Evolutionary conservation across 2,329 filamentous ascomycete species (phyloP).

Genomic region (Coleophoma crateriformis): DNA sequence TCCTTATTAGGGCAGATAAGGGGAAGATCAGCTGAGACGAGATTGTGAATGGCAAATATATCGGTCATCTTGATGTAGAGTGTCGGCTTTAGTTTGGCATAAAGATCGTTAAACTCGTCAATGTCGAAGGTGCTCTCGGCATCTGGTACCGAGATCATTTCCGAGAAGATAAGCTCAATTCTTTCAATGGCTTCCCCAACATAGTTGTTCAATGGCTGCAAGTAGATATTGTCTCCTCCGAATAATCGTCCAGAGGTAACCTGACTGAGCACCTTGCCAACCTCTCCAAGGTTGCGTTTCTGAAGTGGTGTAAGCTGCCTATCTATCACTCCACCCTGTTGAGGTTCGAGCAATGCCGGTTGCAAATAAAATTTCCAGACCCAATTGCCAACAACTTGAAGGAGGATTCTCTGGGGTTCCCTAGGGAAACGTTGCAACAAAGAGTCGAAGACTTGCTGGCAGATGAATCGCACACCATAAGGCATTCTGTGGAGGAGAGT

Average conservation of each 20-base stretch:
- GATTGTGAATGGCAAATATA: constrained; percentile 90
- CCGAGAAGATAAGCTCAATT: constrained; percentile 67
- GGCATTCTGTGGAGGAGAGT: constrained; percentile 84
- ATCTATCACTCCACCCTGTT: constrained; percentile 90
- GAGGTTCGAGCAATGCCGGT: constrained; percentile 81
- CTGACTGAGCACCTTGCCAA: constrained; percentile 87
- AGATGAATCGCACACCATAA: constrained; percentile 84
- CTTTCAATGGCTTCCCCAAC: constrained; percentile 79
- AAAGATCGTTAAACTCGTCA: constrained; percentile 97
- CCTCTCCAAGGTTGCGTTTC: constrained; percentile 85
- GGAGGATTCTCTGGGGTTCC: constrained; percentile 70
- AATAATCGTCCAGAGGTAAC: constrained; percentile 85
- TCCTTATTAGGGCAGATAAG: constrained; percentile 75
- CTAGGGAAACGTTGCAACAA: constrained; percentile 72
- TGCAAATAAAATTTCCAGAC: constrained; percentile 92
- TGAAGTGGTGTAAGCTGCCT: constrained; percentile 83
- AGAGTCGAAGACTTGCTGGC: constrained; percentile 77
- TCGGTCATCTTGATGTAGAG: constrained; percentile 99
- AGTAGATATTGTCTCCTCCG: constrained; percentile 89
- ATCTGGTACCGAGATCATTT: constrained; percentile 77
- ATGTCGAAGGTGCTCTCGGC: constrained; percentile 94
- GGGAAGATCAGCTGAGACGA: constrained; percentile 74
- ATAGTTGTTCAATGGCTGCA: constrained; percentile 92
- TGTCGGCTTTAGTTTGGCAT: constrained; percentile 92
- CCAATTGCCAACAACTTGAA: constrained; percentile 86